Base-by-base conservation (phyloP, 768 basidiomycete genomes). In the Floccularia luteovirens region DNA sequence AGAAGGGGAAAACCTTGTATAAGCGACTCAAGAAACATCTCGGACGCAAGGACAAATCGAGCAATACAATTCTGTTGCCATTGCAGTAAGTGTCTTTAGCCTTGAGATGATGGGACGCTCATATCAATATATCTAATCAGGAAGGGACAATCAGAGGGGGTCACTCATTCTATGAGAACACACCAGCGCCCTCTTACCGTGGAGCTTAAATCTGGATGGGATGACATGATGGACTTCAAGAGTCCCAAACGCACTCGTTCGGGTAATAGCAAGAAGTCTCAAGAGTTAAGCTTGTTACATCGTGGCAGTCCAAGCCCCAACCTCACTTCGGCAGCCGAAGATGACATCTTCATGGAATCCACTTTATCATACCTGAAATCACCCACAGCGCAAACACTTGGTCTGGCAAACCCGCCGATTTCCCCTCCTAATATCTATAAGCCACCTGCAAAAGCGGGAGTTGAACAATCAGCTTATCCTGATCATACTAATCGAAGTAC, bases 181-280 rank as follows among this genome's bases (percentile, higher is more conserved):
- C n/a, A n/a, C n/a, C n/a, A n/a, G n/a, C 51, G 47, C 10, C 55
- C 64, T 7, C 50, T 57, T 10, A 53, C 54, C 1, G 44, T 63
- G 25, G 62, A 66, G 19, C 58, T 72, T 32, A 69, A 55, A 48
- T 75, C 72, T 2, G 72, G 69, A 8, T 75, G 72, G 72, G 70
- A 73, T 42, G 70, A 71, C 36, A 65, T 65, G 56, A 53, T 68
- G 23, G 62, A 64, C 36, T 44, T 53, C 35, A 66, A 61, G 52
- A 45, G 51, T 5, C 40, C 59, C 11, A 61, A 42, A 28, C 38
- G 41, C 17, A 46, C 43, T 36, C 32, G 28, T 37, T 48, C 44
- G 24, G 48, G 33, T 34, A 51, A 38, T 40, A 55, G 43, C 33
- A 50, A 51, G 20, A 50, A 51, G 22, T 51, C 20, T 17, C 49